Base-by-base conservation (phyloP, 2,329 filamentous ascomycete genomes). In the Exophiala spinifera region DNA sequence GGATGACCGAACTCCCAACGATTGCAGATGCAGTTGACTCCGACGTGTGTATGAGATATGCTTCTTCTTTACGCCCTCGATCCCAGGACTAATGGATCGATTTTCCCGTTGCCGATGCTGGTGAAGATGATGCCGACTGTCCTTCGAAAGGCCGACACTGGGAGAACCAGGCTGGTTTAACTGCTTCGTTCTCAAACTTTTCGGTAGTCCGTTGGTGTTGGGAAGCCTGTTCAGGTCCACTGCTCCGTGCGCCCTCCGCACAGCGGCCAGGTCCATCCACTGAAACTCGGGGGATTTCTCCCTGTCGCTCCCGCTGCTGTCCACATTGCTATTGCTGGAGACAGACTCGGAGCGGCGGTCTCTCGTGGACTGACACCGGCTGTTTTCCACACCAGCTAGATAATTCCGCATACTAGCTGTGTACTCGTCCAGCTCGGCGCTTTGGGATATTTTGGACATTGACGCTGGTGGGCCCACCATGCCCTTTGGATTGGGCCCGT, bases 1-100 rank as follows among this genome's bases (percentile, higher is more conserved):
- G 72, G 72, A 39, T 74, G 61, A 67, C 21, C 21, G 21, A 11
- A 52, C 42, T 40, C 15, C 49, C 17, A 17, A 10, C 15, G 14
- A 14, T 34, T 31, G 43, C 19, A 40, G 14, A 42, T 23, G 21
- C 34, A 19, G n/a, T 23, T 23, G 17, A 21, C n/a, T 19, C 20
- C 15, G 42, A 25, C 20, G 19, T 44, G 21, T 31, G 21, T 28
- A 33, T 19, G 43, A 21, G 11, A 39, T n/a, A n/a, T 47, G 43
- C 34, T 40, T 54, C 45, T 54, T 47, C 19, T 20, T 48, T 44
- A 33, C 13, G 2, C n/a, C 4, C n/a, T 52, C 46, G 19, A 44
- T 15, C 8, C 19, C 21, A 8, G 50, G 50, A 33, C 43, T 47
- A 25, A 44, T 20, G 4, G 43, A 47, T n/a, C 50, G 31, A 34